Evolutionary conservation across 805 yeast genomes (phyloP).

Genomic region (Yamadazyma ubonensis): DNA sequence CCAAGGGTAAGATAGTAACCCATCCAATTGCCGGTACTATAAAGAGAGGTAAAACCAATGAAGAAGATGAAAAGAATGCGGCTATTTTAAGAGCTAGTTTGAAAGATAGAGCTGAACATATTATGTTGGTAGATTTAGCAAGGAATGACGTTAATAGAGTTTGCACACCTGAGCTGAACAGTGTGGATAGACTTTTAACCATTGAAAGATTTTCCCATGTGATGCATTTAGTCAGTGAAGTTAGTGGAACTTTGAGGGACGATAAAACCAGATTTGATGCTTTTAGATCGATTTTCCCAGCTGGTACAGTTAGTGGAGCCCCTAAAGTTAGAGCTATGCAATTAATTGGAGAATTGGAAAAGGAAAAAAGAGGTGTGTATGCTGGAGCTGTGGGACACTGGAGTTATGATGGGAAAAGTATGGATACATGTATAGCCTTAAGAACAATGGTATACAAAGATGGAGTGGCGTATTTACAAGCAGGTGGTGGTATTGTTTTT

Average conservation of each 20-base stretch:
- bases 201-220: constrained; percentile 96
- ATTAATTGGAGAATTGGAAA: constrained; percentile 82
- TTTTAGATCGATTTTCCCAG: constrained; percentile 96
- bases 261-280: constrained; percentile 94
- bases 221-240: constrained; percentile 94
- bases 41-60: constrained; percentile 82
- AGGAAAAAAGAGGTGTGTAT: constrained; percentile 91
- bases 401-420: constrained; percentile 91
- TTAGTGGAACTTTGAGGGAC: constrained; percentile 81
- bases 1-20: constrained; percentile 71
- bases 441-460: constrained; percentile 96
- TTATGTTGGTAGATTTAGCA: constrained; percentile 97
- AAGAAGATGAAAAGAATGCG: constrained; percentile 88
- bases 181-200: constrained; percentile 83
- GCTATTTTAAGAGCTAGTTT: constrained; percentile 65
- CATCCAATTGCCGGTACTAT: constrained; percentile 99
- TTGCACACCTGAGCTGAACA: constrained; percentile 82
- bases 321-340: constrained; percentile 98
- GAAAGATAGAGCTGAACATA: constrained; percentile 97
- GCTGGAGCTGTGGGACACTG: constrained; percentile 99
- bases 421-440: constrained; percentile 97
- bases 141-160: constrained; percentile 94
- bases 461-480: constrained; percentile 89
- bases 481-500: constrained; percentile 97
- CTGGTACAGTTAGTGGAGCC: constrained; percentile 98